Evolutionary conservation across 2,329 filamentous ascomycete genomes (phyloP).

Genomic region (Fusarium kyushuense): DNA sequence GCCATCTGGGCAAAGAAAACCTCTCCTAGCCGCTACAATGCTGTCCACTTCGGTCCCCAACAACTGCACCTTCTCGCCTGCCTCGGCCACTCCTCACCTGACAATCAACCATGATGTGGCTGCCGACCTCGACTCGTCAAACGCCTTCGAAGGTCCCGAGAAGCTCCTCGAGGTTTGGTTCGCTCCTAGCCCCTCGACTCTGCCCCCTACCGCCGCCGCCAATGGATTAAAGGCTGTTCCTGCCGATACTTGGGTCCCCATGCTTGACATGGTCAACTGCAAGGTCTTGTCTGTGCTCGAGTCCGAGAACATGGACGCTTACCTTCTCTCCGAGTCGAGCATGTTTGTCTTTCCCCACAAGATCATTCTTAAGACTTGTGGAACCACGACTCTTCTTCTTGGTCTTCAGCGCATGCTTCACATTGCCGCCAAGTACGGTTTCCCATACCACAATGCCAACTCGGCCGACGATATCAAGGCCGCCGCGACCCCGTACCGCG

Average conservation of each 20-base stretch:
- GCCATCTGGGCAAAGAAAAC: slow-evolving; percentile 53
- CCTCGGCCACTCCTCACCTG: slow-evolving; percentile 85
- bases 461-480: slow-evolving; percentile 75
- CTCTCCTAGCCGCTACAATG: slow-evolving; percentile 64
- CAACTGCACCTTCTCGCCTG: slow-evolving; percentile 85
- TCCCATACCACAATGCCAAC: slow-evolving; percentile 80
- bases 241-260: slow-evolving; percentile 89
- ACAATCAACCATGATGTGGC: slow-evolving; percentile 98
- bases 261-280: slow-evolving; percentile 98
- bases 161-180: slow-evolving; percentile 99
- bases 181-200: slow-evolving; percentile 78
- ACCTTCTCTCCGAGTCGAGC: slow-evolving; percentile 97
- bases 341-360: slow-evolving; percentile 99
- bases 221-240: slow-evolving; percentile 88
- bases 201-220: slow-evolving; percentile 77
- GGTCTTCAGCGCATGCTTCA: slow-evolving; percentile 92
- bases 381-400: slow-evolving; percentile 91
- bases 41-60: slow-evolving; percentile 83
- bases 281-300: slow-evolving; percentile 95
- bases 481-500: slow-evolving; percentile 89
- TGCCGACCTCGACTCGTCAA: slow-evolving; percentile 91
- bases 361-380: slow-evolving; percentile 97
- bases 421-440: slow-evolving; percentile 90
- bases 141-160: slow-evolving; percentile 98
- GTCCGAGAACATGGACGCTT: slow-evolving; percentile 94